A percentile compares a stretch with the other conserved stretches of the same genome.
Evolutionary conservation across 2,329 filamentous ascomycete species (phyloP).

Genomic region (Rhinocladiella mackenziei): DNA sequence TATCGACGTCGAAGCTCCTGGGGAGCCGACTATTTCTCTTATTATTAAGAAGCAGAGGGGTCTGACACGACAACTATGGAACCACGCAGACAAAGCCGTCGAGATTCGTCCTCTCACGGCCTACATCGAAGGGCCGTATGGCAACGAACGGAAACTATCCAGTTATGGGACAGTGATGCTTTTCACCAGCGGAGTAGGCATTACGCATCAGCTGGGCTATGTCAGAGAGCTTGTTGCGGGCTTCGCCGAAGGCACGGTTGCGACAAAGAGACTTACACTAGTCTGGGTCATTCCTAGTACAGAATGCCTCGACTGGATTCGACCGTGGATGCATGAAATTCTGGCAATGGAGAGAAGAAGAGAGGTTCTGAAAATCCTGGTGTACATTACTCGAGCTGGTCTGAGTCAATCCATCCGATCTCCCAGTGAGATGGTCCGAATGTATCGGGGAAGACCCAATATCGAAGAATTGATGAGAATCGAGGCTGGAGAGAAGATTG

Average conservation of each 20-base stretch:
- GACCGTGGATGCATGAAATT: conserved; percentile 76
- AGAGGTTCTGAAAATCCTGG: conserved; percentile 77
- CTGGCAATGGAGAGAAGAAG: conserved; percentile 74
- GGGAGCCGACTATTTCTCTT: conserved; percentile 65
- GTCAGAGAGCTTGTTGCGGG: conserved; percentile 71
- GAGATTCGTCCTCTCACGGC: conserved; percentile 60
- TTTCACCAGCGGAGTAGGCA: conserved; percentile 88
- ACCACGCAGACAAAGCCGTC: conserved; percentile 58
- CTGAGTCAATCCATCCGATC: conserved; percentile 77
- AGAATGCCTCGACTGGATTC: conserved; percentile 87
- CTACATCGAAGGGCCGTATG: conserved; percentile 86
- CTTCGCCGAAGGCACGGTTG: conserved; percentile 66
- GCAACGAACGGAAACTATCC: conserved; percentile 74
- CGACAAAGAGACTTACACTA: conserved; percentile 74
- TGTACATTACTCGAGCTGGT: conserved; percentile 86
- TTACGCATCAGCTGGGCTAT: conserved; percentile 91
- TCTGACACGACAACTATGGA: conserved; percentile 77
- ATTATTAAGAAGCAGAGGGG: conserved; percentile 84
- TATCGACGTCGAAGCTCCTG: conserved; percentile 49
- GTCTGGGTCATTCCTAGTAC: conserved; percentile 91
- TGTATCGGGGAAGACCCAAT: conserved; percentile 87
- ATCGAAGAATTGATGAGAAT: conserved; percentile 72
- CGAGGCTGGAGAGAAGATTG: conserved; percentile 76
- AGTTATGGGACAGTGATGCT: conserved; percentile 91
- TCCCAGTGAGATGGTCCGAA: conserved; percentile 75